Conservation (phyloP, 331 rosid genomes). For the Pyrus hybrid region DNA sequence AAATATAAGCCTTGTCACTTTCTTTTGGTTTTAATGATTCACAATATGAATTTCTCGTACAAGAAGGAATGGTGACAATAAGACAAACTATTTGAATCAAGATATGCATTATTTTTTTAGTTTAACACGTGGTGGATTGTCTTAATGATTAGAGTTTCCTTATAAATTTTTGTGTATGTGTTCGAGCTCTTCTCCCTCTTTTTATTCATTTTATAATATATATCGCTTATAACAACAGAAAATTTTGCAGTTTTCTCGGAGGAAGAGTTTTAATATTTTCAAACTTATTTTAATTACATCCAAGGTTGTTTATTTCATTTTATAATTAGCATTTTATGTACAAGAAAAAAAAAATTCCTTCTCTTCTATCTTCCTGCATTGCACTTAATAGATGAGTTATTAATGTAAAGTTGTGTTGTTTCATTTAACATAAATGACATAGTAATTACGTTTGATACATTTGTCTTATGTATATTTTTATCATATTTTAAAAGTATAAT, state of each 20-base stretch:
- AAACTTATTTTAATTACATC: background rate
- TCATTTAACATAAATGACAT: background rate
- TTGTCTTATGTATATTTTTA: background rate
- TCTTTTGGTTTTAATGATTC: background rate
- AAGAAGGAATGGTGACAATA: too few species aligned
- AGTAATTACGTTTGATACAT: background rate
- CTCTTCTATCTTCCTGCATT: background rate
- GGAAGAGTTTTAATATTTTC: background rate
- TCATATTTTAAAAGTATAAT: background rate
- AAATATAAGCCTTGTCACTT: background rate
- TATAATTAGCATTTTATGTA: background rate
- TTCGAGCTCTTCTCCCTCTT: background rate
- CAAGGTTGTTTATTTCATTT: background rate
- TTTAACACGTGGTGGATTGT: too few species aligned
- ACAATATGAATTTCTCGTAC: background rate
- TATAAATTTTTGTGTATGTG: background rate
- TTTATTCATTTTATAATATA: too few species aligned
- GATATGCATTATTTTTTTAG: too few species aligned
- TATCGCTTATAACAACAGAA: too few species aligned
- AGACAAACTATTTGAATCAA: background rate
- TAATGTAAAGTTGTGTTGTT: background rate
- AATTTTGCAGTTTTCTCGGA: too few species aligned
- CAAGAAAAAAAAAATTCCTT: background rate
- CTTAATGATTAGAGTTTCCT: background rate
- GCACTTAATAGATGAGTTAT: background rate